phyloP scores from a whole-genome alignment of 2,329 filamentous ascomycete species.

The Coleophoma eucalyptorum region DNA sequence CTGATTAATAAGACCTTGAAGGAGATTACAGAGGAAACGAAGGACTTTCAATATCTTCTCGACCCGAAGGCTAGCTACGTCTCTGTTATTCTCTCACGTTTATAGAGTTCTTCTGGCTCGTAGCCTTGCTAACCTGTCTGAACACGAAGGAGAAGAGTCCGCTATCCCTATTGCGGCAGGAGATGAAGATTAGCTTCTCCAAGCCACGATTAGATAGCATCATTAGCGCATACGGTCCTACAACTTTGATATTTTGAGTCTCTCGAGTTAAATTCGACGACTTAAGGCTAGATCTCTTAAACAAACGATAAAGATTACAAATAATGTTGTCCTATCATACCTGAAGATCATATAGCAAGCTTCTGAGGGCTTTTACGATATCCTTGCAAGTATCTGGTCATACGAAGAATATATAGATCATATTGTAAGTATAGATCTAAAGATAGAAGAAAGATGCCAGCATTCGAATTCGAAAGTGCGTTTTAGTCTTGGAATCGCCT shows the following conservation, averaged over 20 bases:
- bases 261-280: too few relatives aligned
- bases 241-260: too few relatives aligned
- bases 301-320: too few relatives aligned
- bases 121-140: not conserved
- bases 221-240: not conserved
- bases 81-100: too few relatives aligned
- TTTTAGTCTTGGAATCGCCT: not conserved
- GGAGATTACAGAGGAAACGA: constrained; percentile 1
- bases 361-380: constrained; percentile 1
- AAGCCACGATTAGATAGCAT: constrained; percentile 1
- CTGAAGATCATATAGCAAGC: not conserved
- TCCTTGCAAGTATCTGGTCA: not conserved
- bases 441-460: not conserved
- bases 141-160: constrained; percentile 1
- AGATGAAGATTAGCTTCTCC: constrained; percentile 4
- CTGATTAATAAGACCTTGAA: constrained; percentile 2
- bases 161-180: not conserved
- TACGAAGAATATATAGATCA: constrained; percentile 1
- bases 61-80: not conserved
- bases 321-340: too few relatives aligned
- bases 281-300: too few relatives aligned
- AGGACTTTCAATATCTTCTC: not conserved
- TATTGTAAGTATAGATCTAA: constrained; percentile 1
- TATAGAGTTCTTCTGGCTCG: too few relatives aligned
- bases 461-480: not conserved